A percentile compares a stretch with the other conserved stretches of the same genome.
Evolutionary conservation across 495 filamentous ascomycete species (phyloP).

Genomic region (Neurospora africana): DNA sequence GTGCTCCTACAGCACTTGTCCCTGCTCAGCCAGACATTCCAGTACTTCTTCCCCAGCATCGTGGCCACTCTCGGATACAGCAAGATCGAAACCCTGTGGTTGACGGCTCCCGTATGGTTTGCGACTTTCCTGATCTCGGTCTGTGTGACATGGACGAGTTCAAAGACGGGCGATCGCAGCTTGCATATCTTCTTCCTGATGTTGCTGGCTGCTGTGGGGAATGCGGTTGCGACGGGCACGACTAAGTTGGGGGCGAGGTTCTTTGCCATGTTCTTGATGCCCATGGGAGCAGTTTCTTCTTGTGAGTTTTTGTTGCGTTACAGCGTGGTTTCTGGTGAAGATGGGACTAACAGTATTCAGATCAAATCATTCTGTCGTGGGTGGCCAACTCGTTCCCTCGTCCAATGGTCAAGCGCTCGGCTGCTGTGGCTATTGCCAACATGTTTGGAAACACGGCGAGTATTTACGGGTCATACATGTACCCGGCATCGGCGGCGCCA

Average conservation of each 20-base stretch:
- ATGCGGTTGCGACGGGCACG: conserved; percentile 37
- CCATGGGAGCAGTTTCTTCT: conserved; percentile 36
- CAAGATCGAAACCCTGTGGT: conserved; percentile 38
- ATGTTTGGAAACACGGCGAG: conserved; percentile 43
- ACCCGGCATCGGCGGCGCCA: conserved; percentile 38
- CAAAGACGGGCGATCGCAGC: conserved; percentile 31
- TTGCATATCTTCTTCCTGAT: conserved; percentile 34
- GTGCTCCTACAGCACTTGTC: conserved; percentile 35
- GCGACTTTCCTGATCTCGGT: conserved; percentile 26
- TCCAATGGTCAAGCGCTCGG: conserved; percentile 43
- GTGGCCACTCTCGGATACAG: conserved; percentile 42
- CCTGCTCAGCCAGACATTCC: conserved; percentile 32
- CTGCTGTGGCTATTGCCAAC: conserved; percentile 43
- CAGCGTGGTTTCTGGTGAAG: not conserved
- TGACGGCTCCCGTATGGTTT: conserved; percentile 43
- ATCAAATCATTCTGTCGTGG: conserved; percentile 43
- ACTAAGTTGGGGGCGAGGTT: conserved; percentile 38
- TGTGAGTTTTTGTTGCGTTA: conserved; percentile 15
- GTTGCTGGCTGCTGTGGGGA: conserved; percentile 38
- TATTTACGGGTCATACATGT: conserved; percentile 49
- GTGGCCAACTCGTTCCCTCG: conserved; percentile 43
- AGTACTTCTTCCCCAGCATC: conserved; percentile 47
- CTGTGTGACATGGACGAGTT: conserved; percentile 27
- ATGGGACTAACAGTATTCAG: conserved; percentile 5
- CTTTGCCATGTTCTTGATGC: conserved; percentile 41